Evolutionary conservation across 768 basidiomycete species (phyloP), one percentile per base, ranked within the genome.

Genomic region (Agaricus subrufescens): DNA sequence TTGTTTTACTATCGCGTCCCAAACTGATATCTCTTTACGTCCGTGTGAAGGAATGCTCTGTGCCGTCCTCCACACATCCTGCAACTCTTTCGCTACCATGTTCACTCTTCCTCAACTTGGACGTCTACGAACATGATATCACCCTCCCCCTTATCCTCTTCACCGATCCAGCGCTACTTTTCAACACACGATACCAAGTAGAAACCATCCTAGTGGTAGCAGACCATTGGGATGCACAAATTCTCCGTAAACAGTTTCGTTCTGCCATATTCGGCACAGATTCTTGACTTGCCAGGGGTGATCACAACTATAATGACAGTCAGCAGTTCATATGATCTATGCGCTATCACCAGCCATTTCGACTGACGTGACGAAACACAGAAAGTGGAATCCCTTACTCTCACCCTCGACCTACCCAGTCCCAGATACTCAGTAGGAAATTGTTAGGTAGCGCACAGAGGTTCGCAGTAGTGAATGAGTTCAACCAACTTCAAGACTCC

Each of bases 211-310:
- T 89, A 29, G 74, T 70, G 42, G 75, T 84, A 0, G 84, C 86
- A 2, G 85, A 89, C 61, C 87, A 85, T 63, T 89, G 87, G 77
- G 85, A 86, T 47, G 82, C 84, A 64, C 77, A 82, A 10, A 73
- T 75, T 61, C 75, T 88, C 56, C 82, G 84, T 50, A 78, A 23
- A 75, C 78, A 1, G 67, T 83, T 37, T 74, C 71, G 52, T 74
- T 79, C 1, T 78, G 76, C 11, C 67, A 69, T 1, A 76, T 85
- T 59, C 19, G 19, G 19, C 19, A 19, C 19, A 19, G 19, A 19
- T 19, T 19, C 19, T 19, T 19, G 19, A 19, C 19, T 19, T 19
- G 19, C 19, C 19, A 19, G 19, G 19, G 19, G 19, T 19, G 19
- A 19, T 19, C 19, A 19, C 19, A 19, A 19, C 19, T 74, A 79